Evolutionary conservation across 129 eudicot genomes (phyloP).

Genomic region (Scalesia atractyloides): DNA sequence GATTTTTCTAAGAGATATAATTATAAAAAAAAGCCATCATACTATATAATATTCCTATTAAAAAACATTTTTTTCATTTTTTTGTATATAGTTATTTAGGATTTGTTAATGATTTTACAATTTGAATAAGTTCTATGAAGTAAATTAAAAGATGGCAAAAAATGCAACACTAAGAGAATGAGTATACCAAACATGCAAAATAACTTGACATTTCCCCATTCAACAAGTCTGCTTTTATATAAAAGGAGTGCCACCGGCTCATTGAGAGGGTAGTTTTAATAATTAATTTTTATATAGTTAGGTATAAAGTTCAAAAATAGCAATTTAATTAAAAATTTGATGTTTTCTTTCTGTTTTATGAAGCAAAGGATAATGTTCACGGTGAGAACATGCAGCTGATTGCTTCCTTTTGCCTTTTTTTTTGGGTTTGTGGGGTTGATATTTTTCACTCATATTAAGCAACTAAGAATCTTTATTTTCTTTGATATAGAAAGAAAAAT

Average conservation of each 20-base stretch:
- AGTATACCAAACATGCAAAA: neutral
- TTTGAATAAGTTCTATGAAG: neutral
- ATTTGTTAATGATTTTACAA: no score
- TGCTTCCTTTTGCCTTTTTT: neutral
- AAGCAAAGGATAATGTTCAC: neutral
- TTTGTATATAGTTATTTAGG: no score
- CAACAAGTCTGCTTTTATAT: no score
- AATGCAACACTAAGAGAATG: neutral
- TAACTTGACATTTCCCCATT: neutral
- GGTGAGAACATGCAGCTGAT: neutral
- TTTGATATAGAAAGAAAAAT: no score
- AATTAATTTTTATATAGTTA: neutral
- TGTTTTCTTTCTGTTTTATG: neutral
- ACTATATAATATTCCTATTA: no score
- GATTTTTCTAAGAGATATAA: no score
- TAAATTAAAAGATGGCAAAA: neutral
- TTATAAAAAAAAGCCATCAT: no score
- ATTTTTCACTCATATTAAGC: no score
- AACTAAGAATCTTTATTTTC: no score
- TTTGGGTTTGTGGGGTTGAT: neutral
- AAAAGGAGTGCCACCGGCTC: neutral
- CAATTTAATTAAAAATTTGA: neutral
- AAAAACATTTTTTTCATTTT: no score
- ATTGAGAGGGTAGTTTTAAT: neutral
- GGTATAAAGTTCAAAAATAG: neutral